Percentiles rank a stretch among this genome's conserved stretches.
Evolutionary conservation across 768 basidiomycete species (phyloP).

Genomic region (Boletus rex-veris): DNA sequence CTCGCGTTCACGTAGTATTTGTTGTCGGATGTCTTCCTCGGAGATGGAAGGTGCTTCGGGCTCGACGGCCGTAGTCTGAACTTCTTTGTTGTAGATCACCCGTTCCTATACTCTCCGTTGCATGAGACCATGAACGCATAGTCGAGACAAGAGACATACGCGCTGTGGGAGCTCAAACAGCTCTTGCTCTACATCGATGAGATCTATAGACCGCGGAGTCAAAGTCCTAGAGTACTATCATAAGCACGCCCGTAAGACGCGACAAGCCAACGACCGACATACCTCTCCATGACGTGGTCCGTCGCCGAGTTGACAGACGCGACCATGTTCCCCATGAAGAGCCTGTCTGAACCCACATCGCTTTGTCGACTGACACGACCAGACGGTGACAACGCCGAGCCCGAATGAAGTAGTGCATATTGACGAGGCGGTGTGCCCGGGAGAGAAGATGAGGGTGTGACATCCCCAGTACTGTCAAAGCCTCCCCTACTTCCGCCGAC

Average conservation of each 20-base stretch:
- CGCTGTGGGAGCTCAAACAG: slow-evolving; percentile 87
- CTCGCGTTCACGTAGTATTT: slow-evolving; percentile 56
- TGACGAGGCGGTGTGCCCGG: slow-evolving; percentile 65
- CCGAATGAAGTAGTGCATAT: slow-evolving; percentile 34
- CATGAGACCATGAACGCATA: background rate
- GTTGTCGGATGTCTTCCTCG: slow-evolving; percentile 75
- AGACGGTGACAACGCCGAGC: slow-evolving; percentile 41
- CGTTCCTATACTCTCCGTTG: slow-evolving; percentile 50
- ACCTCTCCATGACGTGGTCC: slow-evolving; percentile 72
- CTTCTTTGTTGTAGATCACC: slow-evolving; percentile 81
- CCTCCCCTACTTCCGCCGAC: slow-evolving; percentile 46
- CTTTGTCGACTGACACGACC: slow-evolving; percentile 71
- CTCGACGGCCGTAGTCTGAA: slow-evolving; percentile 70
- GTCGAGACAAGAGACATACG: slow-evolving; percentile 38
- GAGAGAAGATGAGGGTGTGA: slow-evolving; percentile 68
- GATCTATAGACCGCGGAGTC: slow-evolving; percentile 63
- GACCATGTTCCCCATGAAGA: slow-evolving; percentile 44
- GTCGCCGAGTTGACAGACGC: slow-evolving; percentile 42
- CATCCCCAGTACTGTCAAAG: slow-evolving; percentile 53
- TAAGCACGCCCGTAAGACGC: background rate
- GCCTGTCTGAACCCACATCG: slow-evolving; percentile 52
- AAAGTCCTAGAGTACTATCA: slow-evolving; percentile 44
- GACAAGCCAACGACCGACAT: slow-evolving; percentile 19
- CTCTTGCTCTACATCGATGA: slow-evolving; percentile 88
- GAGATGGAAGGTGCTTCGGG: slow-evolving; percentile 46